Percentiles rank a stretch among this genome's conserved stretches.
Evolutionary conservation across 2,329 filamentous ascomycete genomes (phyloP).

Genomic region (Cadophora gregata): DNA sequence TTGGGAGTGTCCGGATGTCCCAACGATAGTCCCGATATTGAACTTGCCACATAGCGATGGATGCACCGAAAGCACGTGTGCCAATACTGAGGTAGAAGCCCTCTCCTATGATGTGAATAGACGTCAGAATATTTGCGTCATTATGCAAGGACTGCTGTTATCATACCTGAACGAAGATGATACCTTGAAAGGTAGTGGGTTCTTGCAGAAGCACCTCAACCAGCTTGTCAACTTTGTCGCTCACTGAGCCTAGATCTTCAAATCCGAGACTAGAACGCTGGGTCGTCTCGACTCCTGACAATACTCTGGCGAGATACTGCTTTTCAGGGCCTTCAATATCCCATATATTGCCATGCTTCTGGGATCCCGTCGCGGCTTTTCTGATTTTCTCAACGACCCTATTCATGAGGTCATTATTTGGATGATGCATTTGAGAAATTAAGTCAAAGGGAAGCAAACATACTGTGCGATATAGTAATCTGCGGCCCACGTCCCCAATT

Average conservation of each 20-base stretch:
- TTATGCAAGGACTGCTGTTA: slow-evolving; percentile 28
- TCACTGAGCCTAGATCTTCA: slow-evolving; percentile 46
- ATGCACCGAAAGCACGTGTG: slow-evolving; percentile 55
- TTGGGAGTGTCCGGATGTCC: slow-evolving; percentile 51
- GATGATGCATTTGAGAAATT: background rate
- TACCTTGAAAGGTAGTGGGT: slow-evolving; percentile 54
- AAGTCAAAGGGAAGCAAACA: background rate
- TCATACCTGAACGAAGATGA: slow-evolving; percentile 72
- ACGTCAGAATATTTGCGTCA: background rate
- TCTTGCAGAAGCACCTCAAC: slow-evolving; percentile 57
- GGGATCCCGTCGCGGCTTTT: slow-evolving; percentile 46
- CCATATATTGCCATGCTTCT: slow-evolving; percentile 49
- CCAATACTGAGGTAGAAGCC: slow-evolving; percentile 64
- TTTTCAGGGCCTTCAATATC: slow-evolving; percentile 54
- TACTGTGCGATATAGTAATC: slow-evolving; percentile 64
- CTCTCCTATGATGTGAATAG: slow-evolving; percentile 54
- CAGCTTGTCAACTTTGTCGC: slow-evolving; percentile 63
- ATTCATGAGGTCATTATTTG: background rate
- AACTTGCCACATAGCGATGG: slow-evolving; percentile 55
- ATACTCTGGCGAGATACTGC: slow-evolving; percentile 57
- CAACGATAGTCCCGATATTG: slow-evolving; percentile 60
- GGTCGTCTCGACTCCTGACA: slow-evolving; percentile 48
- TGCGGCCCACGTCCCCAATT: slow-evolving; percentile 72
- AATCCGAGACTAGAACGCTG: slow-evolving; percentile 35
- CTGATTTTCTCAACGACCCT: slow-evolving; percentile 53